Conservation (phyloP, 257 asterid genomes). For the Penstemon davidsonii region DNA sequence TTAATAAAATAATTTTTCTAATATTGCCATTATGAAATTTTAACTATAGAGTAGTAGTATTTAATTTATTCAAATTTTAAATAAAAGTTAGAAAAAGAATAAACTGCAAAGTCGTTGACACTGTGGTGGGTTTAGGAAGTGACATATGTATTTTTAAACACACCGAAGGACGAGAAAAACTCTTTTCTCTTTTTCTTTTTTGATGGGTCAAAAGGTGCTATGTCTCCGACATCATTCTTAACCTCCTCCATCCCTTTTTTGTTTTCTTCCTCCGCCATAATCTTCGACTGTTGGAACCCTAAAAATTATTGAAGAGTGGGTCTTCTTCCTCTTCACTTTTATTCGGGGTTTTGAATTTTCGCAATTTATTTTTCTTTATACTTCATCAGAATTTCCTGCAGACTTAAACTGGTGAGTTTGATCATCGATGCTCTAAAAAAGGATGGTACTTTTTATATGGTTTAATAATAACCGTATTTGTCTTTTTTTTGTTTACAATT, state of each 20-base stretch:
- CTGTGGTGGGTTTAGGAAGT: conserved; percentile 52
- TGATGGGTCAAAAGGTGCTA: no score
- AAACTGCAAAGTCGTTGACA: conserved; percentile 30
- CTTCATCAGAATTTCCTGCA: conserved; percentile 30
- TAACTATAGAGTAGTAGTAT: no score
- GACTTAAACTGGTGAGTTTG: conserved; percentile 25
- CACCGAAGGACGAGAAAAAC: background rate
- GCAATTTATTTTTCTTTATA: background rate
- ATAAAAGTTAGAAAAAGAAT: background rate
- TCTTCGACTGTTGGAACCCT: no score
- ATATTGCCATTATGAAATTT: no score
- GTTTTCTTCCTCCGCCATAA: no score
- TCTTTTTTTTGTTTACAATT: conserved; percentile 10
- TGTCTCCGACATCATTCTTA: no score
- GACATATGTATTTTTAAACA: conserved; percentile 57
- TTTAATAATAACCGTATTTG: conserved; percentile 17
- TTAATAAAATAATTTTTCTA: no score
- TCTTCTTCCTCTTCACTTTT: conserved; percentile 17
- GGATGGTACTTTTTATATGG: background rate
- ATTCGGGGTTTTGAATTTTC: conserved; percentile 27
- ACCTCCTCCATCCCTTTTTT: no score
- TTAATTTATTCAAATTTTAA: background rate
- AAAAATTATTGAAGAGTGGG: no score
- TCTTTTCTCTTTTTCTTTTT: conserved; percentile 26
- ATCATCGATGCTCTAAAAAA: conserved; percentile 2